Evolutionary conservation across 495 filamentous ascomycete species (phyloP).

Genomic region (Penicillium antarcticum): DNA sequence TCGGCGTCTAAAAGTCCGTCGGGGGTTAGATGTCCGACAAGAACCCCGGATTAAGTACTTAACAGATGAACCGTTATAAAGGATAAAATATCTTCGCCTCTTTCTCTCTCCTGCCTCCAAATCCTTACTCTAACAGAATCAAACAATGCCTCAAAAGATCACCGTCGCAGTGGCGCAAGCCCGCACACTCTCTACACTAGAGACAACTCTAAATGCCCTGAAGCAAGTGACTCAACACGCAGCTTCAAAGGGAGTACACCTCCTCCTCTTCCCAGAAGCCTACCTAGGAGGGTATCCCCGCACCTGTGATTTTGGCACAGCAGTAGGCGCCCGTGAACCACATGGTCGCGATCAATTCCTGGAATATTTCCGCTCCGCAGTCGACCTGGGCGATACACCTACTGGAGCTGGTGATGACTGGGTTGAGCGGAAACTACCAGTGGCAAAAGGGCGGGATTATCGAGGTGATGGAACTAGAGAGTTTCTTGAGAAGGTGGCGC

Average conservation of each 20-base stretch:
- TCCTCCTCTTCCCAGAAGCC: constrained; percentile 90
- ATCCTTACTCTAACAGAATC: background rate
- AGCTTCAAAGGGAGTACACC: constrained; percentile 34
- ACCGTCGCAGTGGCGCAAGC: constrained; percentile 62
- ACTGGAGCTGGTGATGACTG: constrained; percentile 69
- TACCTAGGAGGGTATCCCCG: constrained; percentile 93
- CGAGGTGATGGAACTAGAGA: constrained; percentile 88
- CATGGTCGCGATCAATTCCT: constrained; percentile 81
- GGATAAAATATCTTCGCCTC: background rate
- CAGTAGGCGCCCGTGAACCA: constrained; percentile 63
- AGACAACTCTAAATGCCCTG: constrained; percentile 66
- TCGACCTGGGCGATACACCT: constrained; percentile 86
- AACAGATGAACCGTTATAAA: background rate
- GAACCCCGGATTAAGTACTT: background rate
- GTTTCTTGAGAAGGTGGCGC: constrained; percentile 67
- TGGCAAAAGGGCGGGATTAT: constrained; percentile 41
- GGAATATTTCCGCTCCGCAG: constrained; percentile 69
- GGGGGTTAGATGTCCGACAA: background rate
- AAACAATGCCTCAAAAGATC: constrained; percentile 45
- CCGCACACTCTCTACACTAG: constrained; percentile 61
- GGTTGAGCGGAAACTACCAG: constrained; percentile 59
- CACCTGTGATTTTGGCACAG: constrained; percentile 71
- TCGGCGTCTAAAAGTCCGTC: background rate
- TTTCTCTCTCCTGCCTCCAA: background rate
- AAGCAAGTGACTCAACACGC: constrained; percentile 42